phyloP scores from a whole-genome alignment of 2,329 filamentous ascomycete genomes.

The Penicillium sp. region DNA sequence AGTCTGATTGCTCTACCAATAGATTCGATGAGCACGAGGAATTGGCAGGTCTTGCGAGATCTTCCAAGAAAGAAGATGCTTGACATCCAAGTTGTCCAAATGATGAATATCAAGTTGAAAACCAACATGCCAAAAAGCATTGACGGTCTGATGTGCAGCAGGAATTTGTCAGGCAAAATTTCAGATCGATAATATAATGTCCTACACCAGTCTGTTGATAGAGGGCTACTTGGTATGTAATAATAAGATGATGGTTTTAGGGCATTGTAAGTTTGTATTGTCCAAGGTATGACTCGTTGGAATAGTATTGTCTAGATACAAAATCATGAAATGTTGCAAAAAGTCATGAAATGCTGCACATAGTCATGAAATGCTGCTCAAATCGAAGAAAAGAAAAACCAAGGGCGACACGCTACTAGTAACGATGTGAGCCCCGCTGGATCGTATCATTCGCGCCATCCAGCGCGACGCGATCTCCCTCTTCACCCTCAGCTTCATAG shows the following conservation, averaged over 20 bases:
- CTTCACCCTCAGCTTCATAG: slow-evolving; percentile 30
- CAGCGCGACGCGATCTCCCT: slow-evolving; percentile 25
- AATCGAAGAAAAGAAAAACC: not conserved
- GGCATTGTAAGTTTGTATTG: not conserved
- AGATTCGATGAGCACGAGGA: not conserved
- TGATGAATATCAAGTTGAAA: not conserved
- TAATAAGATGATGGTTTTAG: not conserved
- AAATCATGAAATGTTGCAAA: slow-evolving; percentile 1
- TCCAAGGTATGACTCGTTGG: not conserved
- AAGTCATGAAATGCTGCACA: not conserved
- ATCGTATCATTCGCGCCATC: slow-evolving; percentile 26
- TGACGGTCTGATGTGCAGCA: not conserved
- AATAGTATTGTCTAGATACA: slow-evolving; percentile 2
- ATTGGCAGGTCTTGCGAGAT: not conserved
- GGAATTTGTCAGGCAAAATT: not conserved
- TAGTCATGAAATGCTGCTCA: slow-evolving; percentile 1
- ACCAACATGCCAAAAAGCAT: not conserved
- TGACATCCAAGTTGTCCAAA: not conserved
- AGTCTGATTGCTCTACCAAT: not conserved
- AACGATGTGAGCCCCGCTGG: slow-evolving; percentile 29
- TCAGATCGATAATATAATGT: not conserved
- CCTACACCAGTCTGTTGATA: not conserved
- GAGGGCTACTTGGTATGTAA: not conserved
- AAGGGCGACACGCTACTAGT: slow-evolving; percentile 9
- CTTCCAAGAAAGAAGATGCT: not conserved